Percentiles rank a stretch among this genome's conserved stretches.
Conservation (phyloP, 345 rosid species). For the Moringa oleifera region DNA sequence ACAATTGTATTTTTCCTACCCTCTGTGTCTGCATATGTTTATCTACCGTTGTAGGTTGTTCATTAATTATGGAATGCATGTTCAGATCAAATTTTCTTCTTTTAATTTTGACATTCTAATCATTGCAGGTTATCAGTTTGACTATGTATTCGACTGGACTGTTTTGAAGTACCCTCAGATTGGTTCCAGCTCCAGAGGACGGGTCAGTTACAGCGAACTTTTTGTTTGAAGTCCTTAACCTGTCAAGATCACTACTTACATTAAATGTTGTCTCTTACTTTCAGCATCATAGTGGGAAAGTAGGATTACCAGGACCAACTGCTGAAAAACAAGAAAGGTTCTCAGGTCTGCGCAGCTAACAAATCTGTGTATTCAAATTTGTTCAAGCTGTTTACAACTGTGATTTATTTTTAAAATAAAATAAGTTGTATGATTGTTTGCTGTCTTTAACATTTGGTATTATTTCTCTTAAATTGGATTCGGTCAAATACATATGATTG, state of each 20-base stretch:
- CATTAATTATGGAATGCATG: no score
- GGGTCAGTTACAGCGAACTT: constrained; percentile 35
- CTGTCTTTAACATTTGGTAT: no score
- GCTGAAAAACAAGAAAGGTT: constrained; percentile 45
- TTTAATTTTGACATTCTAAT: neutral
- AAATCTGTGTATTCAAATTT: neutral
- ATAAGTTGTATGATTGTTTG: neutral
- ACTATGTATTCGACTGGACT: constrained; percentile 85
- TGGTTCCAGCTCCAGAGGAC: constrained; percentile 55
- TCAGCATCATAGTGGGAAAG: constrained; percentile 43
- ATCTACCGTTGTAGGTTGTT: no score
- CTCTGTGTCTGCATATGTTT: no score
- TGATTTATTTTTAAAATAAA: no score
- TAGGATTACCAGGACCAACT: constrained; percentile 45
- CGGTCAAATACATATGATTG: neutral
- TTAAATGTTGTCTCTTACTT: constrained; percentile 5
- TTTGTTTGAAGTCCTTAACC: constrained; percentile 1
- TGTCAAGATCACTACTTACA: constrained; percentile 4
- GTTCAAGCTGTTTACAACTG: neutral
- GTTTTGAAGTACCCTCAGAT: constrained; percentile 76
- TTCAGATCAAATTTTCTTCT: no score
- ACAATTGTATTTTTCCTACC: no score
- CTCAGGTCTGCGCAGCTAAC: constrained; percentile 28
- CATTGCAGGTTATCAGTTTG: constrained; percentile 73
- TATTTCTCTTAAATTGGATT: neutral